Evolutionary conservation across 2,329 filamentous ascomycete species (phyloP).

Genomic region (Fusarium hostae): DNA sequence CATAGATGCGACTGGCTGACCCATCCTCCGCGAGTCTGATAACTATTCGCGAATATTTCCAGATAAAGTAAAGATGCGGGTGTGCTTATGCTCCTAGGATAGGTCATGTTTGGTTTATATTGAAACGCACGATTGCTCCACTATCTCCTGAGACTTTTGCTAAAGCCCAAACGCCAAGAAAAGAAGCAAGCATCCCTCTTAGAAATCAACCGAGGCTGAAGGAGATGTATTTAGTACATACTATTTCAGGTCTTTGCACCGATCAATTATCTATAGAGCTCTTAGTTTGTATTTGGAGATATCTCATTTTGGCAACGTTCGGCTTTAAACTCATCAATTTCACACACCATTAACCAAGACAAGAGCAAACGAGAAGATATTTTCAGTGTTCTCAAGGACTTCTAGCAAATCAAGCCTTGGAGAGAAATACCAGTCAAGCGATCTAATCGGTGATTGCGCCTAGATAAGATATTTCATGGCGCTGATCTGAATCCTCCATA

Average conservation of each 20-base stretch:
- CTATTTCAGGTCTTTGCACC: no score
- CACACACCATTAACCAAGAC: background rate
- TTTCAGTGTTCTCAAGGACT: background rate
- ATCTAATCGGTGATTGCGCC: background rate
- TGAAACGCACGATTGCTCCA: background rate
- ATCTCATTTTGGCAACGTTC: no score
- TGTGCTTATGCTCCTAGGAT: background rate
- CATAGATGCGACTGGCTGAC: background rate
- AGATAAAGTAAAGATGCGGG: background rate
- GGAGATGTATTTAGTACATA: no score
- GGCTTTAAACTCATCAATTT: rapidly evolving
- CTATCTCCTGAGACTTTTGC: background rate
- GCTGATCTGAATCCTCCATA: background rate
- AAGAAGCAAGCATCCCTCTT: background rate
- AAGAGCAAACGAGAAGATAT: rapidly evolving
- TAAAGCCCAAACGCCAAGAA: background rate
- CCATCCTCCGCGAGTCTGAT: background rate
- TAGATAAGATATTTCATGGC: background rate
- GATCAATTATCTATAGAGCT: no score
- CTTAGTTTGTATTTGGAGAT: no score
- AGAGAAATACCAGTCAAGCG: background rate
- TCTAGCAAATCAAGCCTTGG: no score
- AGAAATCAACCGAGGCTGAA: background rate
- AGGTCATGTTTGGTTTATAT: background rate
- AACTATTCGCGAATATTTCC: background rate